Percentiles rank a stretch among this genome's conserved stretches.
These are phyloP conservation scores for Melaleuca quinquenervia DNA, from an alignment of 345 rosid species.

Conservation along the genomic window DNA sequence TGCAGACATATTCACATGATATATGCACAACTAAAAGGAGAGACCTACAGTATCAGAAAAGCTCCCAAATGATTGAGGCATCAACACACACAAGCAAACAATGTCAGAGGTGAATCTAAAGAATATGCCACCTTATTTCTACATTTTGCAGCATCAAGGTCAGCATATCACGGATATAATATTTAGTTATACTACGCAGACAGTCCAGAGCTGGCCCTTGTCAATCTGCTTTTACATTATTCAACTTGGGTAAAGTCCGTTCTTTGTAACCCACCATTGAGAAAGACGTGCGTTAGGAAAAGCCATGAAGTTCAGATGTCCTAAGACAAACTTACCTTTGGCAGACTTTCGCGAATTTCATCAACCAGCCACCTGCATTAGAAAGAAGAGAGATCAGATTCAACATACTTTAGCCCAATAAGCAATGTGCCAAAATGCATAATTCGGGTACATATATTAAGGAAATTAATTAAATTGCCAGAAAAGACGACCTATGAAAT, in stretches of 20 bases:
- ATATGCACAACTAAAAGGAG: neutral
- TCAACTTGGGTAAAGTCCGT: neutral
- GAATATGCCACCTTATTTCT: neutral
- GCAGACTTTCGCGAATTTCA: conserved; percentile 84
- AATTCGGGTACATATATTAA: neutral
- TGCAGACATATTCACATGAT: neutral
- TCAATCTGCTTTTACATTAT: neutral
- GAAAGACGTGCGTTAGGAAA: neutral
- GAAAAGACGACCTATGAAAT: neutral
- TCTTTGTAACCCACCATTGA: neutral
- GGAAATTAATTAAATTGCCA: neutral
- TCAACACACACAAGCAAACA: neutral
- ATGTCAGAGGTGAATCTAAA: neutral
- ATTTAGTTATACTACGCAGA: neutral
- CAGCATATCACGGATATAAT: neutral
- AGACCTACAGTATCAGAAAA: neutral
- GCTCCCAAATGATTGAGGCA: neutral
- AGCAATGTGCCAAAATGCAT: neutral
- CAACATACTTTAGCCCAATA: neutral
- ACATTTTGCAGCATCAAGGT: neutral
- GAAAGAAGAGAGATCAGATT: conserved; percentile 13
- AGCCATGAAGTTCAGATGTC: neutral
- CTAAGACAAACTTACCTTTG: conserved; percentile 52
- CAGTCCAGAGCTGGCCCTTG: neutral
- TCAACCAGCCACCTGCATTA: conserved; percentile 79